Evolutionary conservation across 1,139 yeast species (phyloP).

Genomic region (Diutina pseudorugosa): DNA sequence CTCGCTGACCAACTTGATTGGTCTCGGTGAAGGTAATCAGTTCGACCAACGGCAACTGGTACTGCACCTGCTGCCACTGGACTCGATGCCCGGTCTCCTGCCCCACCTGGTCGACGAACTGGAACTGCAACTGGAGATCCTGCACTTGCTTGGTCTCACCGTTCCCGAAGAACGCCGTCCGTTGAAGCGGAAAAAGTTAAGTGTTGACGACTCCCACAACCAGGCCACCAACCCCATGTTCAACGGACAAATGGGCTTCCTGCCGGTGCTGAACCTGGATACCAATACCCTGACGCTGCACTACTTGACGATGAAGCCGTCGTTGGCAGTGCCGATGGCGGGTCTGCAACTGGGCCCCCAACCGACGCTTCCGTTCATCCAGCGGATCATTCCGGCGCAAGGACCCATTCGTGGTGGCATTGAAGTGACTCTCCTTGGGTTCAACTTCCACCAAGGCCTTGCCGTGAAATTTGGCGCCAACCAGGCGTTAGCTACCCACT

Average conservation of each 20-base stretch:
- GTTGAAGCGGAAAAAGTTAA: constrained; percentile 29
- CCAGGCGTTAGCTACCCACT: constrained; percentile 77
- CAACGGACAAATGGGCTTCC: constrained; percentile 31
- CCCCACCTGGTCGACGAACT: constrained; percentile 2
- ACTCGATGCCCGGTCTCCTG: constrained; percentile 1
- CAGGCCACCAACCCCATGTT: constrained; percentile 30
- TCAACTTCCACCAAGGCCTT: constrained; percentile 73
- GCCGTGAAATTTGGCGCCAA: constrained; percentile 79
- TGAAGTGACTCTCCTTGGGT: constrained; percentile 82
- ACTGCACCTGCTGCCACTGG: neutral
- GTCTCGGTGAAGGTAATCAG: neutral
- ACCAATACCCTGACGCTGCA: constrained; percentile 25
- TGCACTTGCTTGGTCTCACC: neutral
- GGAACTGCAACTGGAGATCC: constrained; percentile 4
- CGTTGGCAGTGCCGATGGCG: neutral
- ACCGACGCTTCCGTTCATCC: constrained; percentile 42
- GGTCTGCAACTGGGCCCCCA: constrained; percentile 8
- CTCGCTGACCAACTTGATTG: neutral
- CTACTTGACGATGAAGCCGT: constrained; percentile 8
- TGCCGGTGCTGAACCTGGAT: constrained; percentile 35
- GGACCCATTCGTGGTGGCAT: constrained; percentile 95
- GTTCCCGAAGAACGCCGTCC: constrained; percentile 17
- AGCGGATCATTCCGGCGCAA: constrained; percentile 84
- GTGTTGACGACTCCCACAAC: constrained; percentile 32
- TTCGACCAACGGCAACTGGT: neutral